Evolutionary conservation across 257 asterid genomes (phyloP), one percentile per base, ranked within the genome.

Genomic region (Ajuga chamaepitys): DNA sequence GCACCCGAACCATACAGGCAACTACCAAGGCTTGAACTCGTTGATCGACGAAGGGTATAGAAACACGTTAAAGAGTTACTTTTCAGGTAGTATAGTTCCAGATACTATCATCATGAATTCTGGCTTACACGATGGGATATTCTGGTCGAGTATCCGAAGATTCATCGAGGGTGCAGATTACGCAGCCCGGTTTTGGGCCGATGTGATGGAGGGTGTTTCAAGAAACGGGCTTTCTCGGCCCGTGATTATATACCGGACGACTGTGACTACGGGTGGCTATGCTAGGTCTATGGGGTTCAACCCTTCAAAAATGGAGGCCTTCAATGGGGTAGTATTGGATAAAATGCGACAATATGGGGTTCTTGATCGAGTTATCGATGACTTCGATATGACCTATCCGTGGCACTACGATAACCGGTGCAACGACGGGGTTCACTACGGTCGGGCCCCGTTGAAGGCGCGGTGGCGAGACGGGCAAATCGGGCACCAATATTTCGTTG

Each of bases 401-500:
- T 91, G 98, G 96, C 98, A 91, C 60, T 91, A 77, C 3, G 95
- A 86, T 37, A 88, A 91, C 62, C 76, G 98, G 73, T 86, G 89
- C 74, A 91, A 80, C 25, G 98, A 91, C 24, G 98, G 98, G 41
- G 89, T 88, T 22, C 98, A 91, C 72, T 91, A 91, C 4, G 98
- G 96, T 9, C 95, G 98, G 1, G 85, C 85, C 5, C 96, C 98
- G 0, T 11, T 61, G 62, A 91, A 85, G 62, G 66, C 66, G 64
- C 64, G 45, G 75, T 91, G 98, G 98, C 74, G 85, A 67, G 98
- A 91, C 11, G 98, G 96, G 7, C 71, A 48, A 52, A 76, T 91
- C 44, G 98, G 98, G n/a, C 98, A 88, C 68, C 95, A 91, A 24
- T 91, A 91, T 38, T 91, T 88, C 54, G 95, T 88, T 8, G 98